Conservation (phyloP, 2,329 filamentous ascomycete species). For the Fusarium udum region DNA sequence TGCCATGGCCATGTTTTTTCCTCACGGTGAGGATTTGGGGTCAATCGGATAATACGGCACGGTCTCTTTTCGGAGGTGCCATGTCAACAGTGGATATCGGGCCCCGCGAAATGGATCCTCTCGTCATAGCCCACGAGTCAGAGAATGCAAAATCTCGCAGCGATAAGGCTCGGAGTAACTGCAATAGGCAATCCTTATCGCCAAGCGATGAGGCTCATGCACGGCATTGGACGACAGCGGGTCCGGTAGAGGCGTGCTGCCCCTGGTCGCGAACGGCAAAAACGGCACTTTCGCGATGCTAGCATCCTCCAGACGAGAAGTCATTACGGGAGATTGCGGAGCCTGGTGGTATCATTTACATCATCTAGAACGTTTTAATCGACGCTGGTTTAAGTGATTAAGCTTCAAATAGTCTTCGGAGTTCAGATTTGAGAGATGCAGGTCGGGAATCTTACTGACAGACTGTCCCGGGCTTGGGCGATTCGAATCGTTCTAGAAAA, state of each 20-base stretch:
- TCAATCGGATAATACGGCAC: slow-evolving; percentile 28
- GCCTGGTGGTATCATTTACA: neutral
- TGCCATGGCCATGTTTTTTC: neutral
- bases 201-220: neutral
- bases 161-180: neutral
- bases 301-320: neutral
- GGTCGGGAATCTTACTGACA: neutral
- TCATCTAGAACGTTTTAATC: neutral
- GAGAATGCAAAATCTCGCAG: slow-evolving; percentile 1
- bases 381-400: neutral
- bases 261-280: neutral
- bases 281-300: neutral
- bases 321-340: neutral
- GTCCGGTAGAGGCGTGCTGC: neutral
- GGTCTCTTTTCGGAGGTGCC: slow-evolving; percentile 31
- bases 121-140: slow-evolving; percentile 19
- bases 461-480: neutral
- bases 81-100: neutral
- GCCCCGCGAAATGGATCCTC: neutral
- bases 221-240: neutral
- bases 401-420: neutral
- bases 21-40: neutral
- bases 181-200: neutral
- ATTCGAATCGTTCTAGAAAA: slow-evolving; percentile 1
- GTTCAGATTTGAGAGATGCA: neutral